These are phyloP conservation scores for Actinidia arguta DNA, from an alignment of 179 eudicot species.

Conservation along the genomic window DNA sequence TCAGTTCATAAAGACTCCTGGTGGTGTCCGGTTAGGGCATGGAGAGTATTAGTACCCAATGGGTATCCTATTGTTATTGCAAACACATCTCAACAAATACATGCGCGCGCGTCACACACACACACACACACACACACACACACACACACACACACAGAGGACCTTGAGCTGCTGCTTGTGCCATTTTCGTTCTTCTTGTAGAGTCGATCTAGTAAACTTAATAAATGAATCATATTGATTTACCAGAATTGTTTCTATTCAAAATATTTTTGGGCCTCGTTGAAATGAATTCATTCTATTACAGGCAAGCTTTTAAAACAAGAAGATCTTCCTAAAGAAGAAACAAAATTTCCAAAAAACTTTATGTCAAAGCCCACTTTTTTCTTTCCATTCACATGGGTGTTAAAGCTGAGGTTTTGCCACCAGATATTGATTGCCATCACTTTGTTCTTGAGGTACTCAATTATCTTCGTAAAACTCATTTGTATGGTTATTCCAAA, in stretches of 20 bases:
- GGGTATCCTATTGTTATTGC: neutral
- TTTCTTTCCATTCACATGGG: constrained; percentile 99
- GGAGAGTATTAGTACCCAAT: neutral
- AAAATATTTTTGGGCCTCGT: too few relatives aligned
- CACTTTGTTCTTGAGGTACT: constrained; percentile 95
- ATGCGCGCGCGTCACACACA: neutral
- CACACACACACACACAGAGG: neutral
- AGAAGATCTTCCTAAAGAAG: constrained; percentile 86
- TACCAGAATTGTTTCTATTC: too few relatives aligned
- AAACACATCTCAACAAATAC: neutral
- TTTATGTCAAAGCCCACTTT: constrained; percentile 94
- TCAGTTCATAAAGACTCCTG: neutral
- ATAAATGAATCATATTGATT: too few relatives aligned
- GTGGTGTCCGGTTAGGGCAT: neutral
- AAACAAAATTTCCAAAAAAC: constrained; percentile 76
- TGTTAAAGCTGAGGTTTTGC: constrained; percentile 86
- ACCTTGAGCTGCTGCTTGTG: neutral
- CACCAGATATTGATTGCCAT: constrained; percentile 96
- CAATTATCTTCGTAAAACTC: constrained; percentile 9
- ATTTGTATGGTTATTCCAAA: neutral
- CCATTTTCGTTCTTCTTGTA: constrained; percentile 4
- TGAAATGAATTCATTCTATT: constrained; percentile 10
- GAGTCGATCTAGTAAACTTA: neutral
- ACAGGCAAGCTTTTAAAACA: constrained; percentile 85
- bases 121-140: neutral